Conservation (phyloP, 2,329 filamentous ascomycete species). For the Ophiostoma piceae region DNA sequence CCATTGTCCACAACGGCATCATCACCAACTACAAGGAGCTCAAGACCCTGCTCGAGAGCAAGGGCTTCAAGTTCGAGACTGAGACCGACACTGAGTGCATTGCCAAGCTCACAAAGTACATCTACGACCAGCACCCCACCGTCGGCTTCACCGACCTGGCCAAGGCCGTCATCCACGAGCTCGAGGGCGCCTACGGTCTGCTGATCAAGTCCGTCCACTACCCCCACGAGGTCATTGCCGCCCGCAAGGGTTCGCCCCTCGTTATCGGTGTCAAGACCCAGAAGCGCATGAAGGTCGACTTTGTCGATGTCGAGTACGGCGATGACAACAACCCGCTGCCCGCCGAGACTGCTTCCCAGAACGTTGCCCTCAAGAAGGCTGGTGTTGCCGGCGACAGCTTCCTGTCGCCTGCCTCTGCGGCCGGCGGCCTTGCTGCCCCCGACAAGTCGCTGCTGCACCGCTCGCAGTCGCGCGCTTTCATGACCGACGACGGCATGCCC, state of each 20-base stretch:
- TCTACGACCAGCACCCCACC: constrained; percentile 88
- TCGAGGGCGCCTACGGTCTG: constrained; percentile 95
- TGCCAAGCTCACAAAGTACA: constrained; percentile 96
- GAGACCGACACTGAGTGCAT: constrained; percentile 99
- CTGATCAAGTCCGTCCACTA: constrained; percentile 98
- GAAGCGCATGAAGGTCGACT: constrained; percentile 99
- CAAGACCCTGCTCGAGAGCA: constrained; percentile 83
- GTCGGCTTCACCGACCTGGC: constrained; percentile 92
- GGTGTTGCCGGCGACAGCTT: constrained; percentile 69
- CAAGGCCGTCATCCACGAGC: constrained; percentile 97
- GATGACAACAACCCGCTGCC: constrained; percentile 79
- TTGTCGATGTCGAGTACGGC: constrained; percentile 96
- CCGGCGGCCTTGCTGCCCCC: constrained; percentile 64
- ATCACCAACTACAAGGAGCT: constrained; percentile 99
- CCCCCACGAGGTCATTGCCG: constrained; percentile 94
- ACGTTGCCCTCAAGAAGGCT: constrained; percentile 90
- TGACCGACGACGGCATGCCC: constrained; percentile 95
- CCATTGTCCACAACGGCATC: constrained; percentile 98
- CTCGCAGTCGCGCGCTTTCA: constrained; percentile 96
- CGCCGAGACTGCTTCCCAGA: constrained; percentile 92
- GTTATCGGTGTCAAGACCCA: constrained; percentile 95
- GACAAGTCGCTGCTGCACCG: constrained; percentile 98
- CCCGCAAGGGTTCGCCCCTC: constrained; percentile 94
- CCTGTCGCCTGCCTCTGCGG: constrained; percentile 47
- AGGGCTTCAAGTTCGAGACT: constrained; percentile 98